A percentile compares a stretch with the other conserved stretches of the same genome.
These are phyloP conservation scores for Pseudogymnoascus sp. DNA, from an alignment of 2,329 filamentous ascomycete species.

Conservation along the genomic window DNA sequence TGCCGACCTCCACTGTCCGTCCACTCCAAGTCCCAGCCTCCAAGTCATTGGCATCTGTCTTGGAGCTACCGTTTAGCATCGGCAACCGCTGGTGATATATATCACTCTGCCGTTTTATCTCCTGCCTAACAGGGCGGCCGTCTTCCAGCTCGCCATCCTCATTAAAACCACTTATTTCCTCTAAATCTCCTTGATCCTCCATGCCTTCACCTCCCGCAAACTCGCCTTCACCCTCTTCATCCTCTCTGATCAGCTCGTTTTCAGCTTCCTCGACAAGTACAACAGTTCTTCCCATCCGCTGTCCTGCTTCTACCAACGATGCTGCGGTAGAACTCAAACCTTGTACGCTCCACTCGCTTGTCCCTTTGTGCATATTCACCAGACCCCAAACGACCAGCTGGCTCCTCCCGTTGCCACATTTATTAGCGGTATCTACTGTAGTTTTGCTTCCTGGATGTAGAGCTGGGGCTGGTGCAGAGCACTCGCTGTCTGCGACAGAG, in stretches of 20 bases:
- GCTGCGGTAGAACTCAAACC: slow-evolving; percentile 58
- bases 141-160: slow-evolving; percentile 22
- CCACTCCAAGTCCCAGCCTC: slow-evolving; percentile 49
- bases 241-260: slow-evolving; percentile 11
- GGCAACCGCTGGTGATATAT: slow-evolving; percentile 40
- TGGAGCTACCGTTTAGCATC: slow-evolving; percentile 49
- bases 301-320: slow-evolving; percentile 52
- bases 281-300: slow-evolving; percentile 34
- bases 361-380: slow-evolving; percentile 55
- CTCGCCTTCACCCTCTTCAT: slow-evolving; percentile 27
- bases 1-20: slow-evolving; percentile 47
- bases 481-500: slow-evolving; percentile 32
- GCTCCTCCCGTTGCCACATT: slow-evolving; percentile 29
- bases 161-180: slow-evolving; percentile 19
- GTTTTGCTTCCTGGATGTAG: slow-evolving; percentile 15
- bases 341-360: slow-evolving; percentile 68
- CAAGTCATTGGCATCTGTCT: slow-evolving; percentile 32
- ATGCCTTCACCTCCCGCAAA: slow-evolving; percentile 33
- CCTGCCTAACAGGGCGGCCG: slow-evolving; percentile 19
- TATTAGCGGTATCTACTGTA: slow-evolving; percentile 15
- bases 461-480: slow-evolving; percentile 32
- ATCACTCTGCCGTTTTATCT: slow-evolving; percentile 34
- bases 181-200: slow-evolving; percentile 13
- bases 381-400: slow-evolving; percentile 57
- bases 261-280: slow-evolving; percentile 37